Evolutionary conservation across 1,284 basidiomycete genomes (phyloP), one percentile per base, ranked within the genome.

Genomic region (Marasmius oreades): DNA sequence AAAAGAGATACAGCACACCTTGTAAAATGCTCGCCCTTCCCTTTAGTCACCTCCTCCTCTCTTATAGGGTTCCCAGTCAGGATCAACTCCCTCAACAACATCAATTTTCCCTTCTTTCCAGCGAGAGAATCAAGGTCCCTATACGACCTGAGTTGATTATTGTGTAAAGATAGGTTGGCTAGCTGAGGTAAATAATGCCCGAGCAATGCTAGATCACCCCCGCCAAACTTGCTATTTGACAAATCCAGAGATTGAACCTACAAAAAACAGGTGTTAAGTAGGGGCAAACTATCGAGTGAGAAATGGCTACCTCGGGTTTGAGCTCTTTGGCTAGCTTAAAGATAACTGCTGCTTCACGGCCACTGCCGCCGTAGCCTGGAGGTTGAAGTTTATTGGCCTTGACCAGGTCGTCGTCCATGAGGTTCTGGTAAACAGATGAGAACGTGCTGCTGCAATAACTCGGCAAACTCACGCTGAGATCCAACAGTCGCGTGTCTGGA

Each of bases 311-410:
- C 61, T 85, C 80, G 26, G 93, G 93, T 62, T 84, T 85, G 44
- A 93, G 80, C 63, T 89, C 81, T 23, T 82, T 79, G 7, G 91
- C 90, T 18, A 95, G 76, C 72, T 95, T 95, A 76, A 93, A 92
- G 37, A 95, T 83, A 23, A 93, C 92, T 6, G 87, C 82, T 1
- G 86, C 84, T 63, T 93, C 87, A 61, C 81, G 84, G 36, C 73
- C 67, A 14, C 79, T 75, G 34, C 84, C 78, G 22, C 82, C 81
- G 26, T 77, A 70, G n/a, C 90, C 89, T 8, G 90, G 89, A 2
- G 88, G 77, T 24, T 75, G 67, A 46, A 95, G 73, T 44, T 82
- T 79, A 63, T 88, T 73, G 65, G 83, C 85, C 66, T 79, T 82
- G 57, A 95, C 73, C 46, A 86, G 73, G 42, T 86, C 81, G 67